These are phyloP conservation scores for Xeromyces bisporus DNA, from an alignment of 495 filamentous ascomycete species.

Conservation along the genomic window DNA sequence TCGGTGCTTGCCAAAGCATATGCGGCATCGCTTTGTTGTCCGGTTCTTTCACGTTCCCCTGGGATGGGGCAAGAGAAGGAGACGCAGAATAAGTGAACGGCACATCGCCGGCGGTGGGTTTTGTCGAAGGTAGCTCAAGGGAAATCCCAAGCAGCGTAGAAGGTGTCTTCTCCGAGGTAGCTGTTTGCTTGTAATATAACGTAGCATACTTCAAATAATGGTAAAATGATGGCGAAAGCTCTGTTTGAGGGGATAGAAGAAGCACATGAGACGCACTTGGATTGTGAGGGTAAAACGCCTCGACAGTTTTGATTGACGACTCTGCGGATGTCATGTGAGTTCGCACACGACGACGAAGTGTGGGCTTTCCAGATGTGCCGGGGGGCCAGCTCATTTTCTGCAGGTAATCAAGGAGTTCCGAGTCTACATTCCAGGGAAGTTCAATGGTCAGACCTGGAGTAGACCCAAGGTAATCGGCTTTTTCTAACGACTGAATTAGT, in stretches of 20 bases:
- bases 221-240: slow-evolving; percentile 58
- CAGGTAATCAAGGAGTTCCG: slow-evolving; percentile 40
- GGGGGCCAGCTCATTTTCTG: slow-evolving; percentile 49
- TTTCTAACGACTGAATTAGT: slow-evolving; percentile 51
- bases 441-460: slow-evolving; percentile 64
- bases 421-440: slow-evolving; percentile 49
- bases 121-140: slow-evolving; percentile 48
- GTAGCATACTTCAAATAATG: slow-evolving; percentile 65
- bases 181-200: slow-evolving; percentile 58
- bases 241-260: slow-evolving; percentile 55
- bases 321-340: slow-evolving; percentile 39
- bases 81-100: no score
- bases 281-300: slow-evolving; percentile 63
- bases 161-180: slow-evolving; percentile 21
- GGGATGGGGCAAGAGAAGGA: slow-evolving; percentile 23
- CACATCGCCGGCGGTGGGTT: slow-evolving; percentile 36
- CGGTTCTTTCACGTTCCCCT: slow-evolving; percentile 7
- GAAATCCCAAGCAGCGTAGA: slow-evolving; percentile 52
- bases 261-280: slow-evolving; percentile 50
- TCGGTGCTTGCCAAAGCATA: slow-evolving; percentile 71
- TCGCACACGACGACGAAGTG: slow-evolving; percentile 54
- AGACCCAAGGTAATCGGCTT: slow-evolving; percentile 54
- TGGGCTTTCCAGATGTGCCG: slow-evolving; percentile 28
- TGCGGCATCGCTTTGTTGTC: slow-evolving; percentile 24
- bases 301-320: slow-evolving; percentile 51